Conservation (phyloP, 208 protist genomes). For the Leishmania tropica region DNA sequence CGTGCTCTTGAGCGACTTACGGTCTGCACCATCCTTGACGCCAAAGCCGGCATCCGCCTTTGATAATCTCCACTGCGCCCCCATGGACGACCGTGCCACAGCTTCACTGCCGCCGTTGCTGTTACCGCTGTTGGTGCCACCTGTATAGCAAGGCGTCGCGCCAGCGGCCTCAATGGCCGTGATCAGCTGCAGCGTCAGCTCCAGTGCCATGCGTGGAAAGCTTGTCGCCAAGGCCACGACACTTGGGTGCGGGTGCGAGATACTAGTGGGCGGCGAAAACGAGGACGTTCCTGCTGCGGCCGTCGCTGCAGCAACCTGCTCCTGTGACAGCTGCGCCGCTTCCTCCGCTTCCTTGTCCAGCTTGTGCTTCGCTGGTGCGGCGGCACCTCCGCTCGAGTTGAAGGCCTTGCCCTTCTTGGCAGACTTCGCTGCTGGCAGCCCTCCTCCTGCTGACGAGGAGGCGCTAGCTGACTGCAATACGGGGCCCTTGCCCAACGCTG, state of each 20-base stretch:
- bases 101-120: not conserved
- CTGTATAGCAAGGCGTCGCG: constrained; percentile 7
- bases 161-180: constrained; percentile 17
- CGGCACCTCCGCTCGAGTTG: not conserved
- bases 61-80: not conserved
- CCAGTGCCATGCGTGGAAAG: constrained; percentile 34
- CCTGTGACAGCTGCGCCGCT: not conserved
- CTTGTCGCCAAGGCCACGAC: constrained; percentile 33
- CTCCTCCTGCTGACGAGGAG: not conserved
- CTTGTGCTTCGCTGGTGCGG: constrained; percentile 3
- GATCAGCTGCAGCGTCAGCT: constrained; percentile 18
- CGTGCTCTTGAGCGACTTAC: not conserved
- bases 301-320: not conserved
- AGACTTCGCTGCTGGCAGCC: not conserved
- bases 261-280: not conserved
- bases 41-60: not conserved
- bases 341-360: constrained; percentile 6
- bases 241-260: constrained; percentile 30
- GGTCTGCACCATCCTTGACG: not conserved
- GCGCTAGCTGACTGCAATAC: not conserved
- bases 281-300: not conserved
- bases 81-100: not conserved
- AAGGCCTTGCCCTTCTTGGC: constrained; percentile 6
- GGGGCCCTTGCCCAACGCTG: not conserved
- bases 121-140: not conserved